Base-by-base conservation (phyloP, 2,329 filamentous ascomycete genomes). In the Ceratocystis huliohia region DNA sequence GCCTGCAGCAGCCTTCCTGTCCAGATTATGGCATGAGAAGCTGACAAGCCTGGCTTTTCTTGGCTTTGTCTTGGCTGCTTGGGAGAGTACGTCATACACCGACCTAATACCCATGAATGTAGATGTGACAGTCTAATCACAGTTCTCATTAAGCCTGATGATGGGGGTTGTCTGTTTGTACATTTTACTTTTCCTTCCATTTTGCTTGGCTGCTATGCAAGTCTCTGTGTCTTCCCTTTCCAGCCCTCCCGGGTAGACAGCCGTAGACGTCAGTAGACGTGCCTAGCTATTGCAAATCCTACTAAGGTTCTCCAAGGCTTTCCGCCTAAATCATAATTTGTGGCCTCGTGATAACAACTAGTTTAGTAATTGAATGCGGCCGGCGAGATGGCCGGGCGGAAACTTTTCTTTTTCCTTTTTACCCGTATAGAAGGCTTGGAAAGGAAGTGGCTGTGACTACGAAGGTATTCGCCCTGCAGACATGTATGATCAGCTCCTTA, bases 21-120 rank as follows among this genome's bases (percentile, higher is more conserved):
- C 37, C 13, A 13, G 10, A 41, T 15, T 41, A 41, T 41, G 37
- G 37, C 17, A 30, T 59, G 17, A 30, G 28, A 37, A 59, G 56
- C 28, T 59, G 56, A 59, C 56, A 59, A 37, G 56, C 20, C 56
- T 17, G 15, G 25, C 5, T 25, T 41, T 30, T 37, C 56, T 59
- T 59, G 56, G 56, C 56, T 20, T 37, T 17, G 56, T 59, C 56
- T 59, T 59, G 56, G 56, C 56, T 59, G 56, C 56, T 33, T 59
- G 8, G 5, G n/a, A 20, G 56, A 59, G 56, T 59, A 59, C 56
- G 56, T 59, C 56, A 59, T 37, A 25, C 56, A 3, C 17, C 28
- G 17, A 5, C 17, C 13, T 20, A n/a, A 28, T 59, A 59, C 56
- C 13, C 15, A n/a, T 59, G 28, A 13, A 59, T 59, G 56, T 25